phyloP scores from a whole-genome alignment of 176 grass and related monocot species.

The Guadua angustifolia region DNA sequence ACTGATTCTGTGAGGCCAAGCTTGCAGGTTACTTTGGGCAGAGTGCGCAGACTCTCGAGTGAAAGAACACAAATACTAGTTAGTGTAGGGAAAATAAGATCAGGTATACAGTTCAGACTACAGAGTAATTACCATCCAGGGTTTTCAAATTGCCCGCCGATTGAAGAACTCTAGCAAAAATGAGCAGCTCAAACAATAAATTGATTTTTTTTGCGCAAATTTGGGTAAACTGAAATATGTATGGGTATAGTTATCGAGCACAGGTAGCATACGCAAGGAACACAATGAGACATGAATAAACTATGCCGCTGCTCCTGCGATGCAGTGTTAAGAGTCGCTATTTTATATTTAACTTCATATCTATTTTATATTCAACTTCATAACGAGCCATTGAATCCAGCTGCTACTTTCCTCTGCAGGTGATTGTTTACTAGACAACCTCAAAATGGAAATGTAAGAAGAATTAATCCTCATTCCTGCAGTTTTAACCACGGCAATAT shows the following conservation, averaged over 20 bases:
- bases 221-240: not conserved
- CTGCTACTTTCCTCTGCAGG: conserved; percentile 50
- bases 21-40: conserved; percentile 3
- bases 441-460: conserved; percentile 72
- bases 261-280: not conserved
- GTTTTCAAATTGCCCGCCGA: not conserved
- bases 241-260: not conserved
- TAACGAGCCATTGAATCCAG: conserved; percentile 16
- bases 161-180: not conserved
- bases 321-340: not conserved
- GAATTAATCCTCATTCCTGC: conserved; percentile 24
- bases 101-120: not conserved
- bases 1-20: conserved; percentile 32
- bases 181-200: not conserved
- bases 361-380: not conserved
- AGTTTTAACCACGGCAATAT: conserved; percentile 40
- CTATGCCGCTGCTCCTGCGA: not conserved
- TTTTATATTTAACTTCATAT: not conserved
- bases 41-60: not conserved
- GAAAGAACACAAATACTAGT: conserved; percentile 31
- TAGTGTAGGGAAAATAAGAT: not conserved
- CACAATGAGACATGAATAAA: not conserved
- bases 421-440: conserved; percentile 55
- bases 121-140: not conserved
- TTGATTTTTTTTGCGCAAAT: not conserved